Conservation (phyloP, 768 basidiomycete genomes). For the Lactarius sanguifluus region DNA sequence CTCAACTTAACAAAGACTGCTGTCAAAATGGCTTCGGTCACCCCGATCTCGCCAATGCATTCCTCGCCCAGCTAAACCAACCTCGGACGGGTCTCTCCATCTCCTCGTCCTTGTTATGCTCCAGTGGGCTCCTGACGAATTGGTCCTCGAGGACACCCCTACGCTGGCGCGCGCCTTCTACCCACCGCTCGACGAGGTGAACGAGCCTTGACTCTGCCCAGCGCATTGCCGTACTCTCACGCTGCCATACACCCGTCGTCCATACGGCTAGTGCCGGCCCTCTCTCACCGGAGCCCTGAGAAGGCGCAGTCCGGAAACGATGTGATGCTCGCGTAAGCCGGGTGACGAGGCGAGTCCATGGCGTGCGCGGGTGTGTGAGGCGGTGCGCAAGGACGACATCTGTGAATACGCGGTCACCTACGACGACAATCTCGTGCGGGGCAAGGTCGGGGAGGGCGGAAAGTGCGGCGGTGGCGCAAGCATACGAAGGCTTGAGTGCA, state of each 20-base stretch:
- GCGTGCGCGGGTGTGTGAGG: conserved; percentile 42
- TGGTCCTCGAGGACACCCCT: conserved; percentile 17
- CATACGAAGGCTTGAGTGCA: conserved; percentile 75
- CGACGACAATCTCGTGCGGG: conserved; percentile 68
- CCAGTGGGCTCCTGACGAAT: conserved; percentile 28
- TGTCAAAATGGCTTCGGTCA: background rate
- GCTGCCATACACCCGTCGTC: conserved; percentile 70
- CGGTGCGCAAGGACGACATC: conserved; percentile 87
- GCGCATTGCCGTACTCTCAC: conserved; percentile 61
- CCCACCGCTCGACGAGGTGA: conserved; percentile 44
- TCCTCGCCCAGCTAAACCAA: conserved; percentile 20
- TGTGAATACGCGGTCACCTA: conserved; percentile 93
- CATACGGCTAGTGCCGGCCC: conserved; percentile 53
- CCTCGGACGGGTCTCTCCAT: conserved; percentile 1
- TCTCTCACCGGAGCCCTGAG: conserved; percentile 7
- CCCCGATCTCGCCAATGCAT: conserved; percentile 1
- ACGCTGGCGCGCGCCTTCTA: conserved; percentile 27
- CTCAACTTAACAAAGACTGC: background rate
- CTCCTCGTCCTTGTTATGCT: background rate
- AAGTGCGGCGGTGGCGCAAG: conserved; percentile 67
- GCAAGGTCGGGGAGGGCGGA: conserved; percentile 50
- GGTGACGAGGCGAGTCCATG: conserved; percentile 11
- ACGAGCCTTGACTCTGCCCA: conserved; percentile 57
- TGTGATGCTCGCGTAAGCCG: conserved; percentile 6
- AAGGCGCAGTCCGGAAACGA: background rate